Conservation (phyloP, 2,329 filamentous ascomycete genomes). For the Diaporthe capsici region DNA sequence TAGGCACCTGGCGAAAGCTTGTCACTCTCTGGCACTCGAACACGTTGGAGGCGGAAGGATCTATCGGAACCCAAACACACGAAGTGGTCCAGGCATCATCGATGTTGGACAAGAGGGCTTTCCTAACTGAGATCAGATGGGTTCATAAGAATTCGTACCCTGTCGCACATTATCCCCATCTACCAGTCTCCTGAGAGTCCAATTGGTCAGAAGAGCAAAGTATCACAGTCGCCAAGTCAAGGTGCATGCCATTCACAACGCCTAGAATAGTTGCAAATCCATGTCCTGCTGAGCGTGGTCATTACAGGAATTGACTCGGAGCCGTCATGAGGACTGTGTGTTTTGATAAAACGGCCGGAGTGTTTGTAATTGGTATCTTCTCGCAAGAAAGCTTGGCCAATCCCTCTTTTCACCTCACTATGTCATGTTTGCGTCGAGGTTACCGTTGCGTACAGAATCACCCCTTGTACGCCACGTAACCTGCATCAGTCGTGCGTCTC, state of each 20-base stretch:
- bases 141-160: background rate
- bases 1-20: conserved; percentile 3
- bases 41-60: too few relatives aligned
- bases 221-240: background rate
- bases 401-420: too few relatives aligned
- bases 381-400: background rate
- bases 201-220: background rate
- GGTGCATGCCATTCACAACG: background rate
- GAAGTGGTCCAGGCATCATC: background rate
- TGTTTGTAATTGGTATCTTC: background rate
- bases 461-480: too few relatives aligned
- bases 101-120: background rate
- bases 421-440: too few relatives aligned
- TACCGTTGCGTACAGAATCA: too few relatives aligned
- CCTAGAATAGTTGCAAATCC: background rate
- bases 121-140: background rate
- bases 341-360: background rate
- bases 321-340: background rate
- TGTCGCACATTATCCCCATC: background rate
- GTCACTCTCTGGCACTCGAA: background rate
- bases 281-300: background rate
- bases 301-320: background rate
- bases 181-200: background rate
- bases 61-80: background rate
- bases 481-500: too few relatives aligned